phyloP scores from a whole-genome alignment of 176 grass and related monocot genomes.

The Tillandsia fasciculata region DNA sequence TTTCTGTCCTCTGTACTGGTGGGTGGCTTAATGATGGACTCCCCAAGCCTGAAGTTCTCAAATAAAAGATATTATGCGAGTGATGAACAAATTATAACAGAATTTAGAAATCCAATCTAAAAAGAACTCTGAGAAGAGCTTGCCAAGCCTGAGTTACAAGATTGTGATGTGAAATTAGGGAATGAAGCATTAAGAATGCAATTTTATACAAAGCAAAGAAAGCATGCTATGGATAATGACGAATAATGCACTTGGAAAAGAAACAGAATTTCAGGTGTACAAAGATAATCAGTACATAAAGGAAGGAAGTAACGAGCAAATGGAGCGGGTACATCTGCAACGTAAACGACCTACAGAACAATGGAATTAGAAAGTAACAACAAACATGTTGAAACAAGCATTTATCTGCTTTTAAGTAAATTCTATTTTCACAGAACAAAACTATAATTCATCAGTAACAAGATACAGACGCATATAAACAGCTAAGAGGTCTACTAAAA shows the following conservation, averaged over 20 bases:
- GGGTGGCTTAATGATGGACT: constrained; percentile 51
- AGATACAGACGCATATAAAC: background rate
- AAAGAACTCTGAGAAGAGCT: background rate
- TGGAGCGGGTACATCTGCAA: background rate
- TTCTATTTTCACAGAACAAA: background rate
- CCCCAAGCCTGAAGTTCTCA: constrained; percentile 51
- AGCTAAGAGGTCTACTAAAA: background rate
- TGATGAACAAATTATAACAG: constrained; percentile 1
- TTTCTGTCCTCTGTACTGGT: constrained; percentile 30
- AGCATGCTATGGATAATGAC: background rate
- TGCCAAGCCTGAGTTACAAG: background rate
- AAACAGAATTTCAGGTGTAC: background rate
- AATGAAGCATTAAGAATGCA: background rate
- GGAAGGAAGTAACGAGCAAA: background rate
- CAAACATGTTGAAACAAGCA: background rate
- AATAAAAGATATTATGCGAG: constrained; percentile 6
- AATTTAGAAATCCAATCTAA: background rate
- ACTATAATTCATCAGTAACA: background rate
- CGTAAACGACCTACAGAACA: background rate
- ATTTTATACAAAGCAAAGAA: background rate
- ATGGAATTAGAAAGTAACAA: background rate
- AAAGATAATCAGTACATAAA: background rate
- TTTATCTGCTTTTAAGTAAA: background rate
- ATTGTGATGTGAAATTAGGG: background rate
- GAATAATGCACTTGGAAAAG: background rate